Base-by-base conservation (phyloP, 1,139 yeast genomes). In the Protomyces gravidus region DNA sequence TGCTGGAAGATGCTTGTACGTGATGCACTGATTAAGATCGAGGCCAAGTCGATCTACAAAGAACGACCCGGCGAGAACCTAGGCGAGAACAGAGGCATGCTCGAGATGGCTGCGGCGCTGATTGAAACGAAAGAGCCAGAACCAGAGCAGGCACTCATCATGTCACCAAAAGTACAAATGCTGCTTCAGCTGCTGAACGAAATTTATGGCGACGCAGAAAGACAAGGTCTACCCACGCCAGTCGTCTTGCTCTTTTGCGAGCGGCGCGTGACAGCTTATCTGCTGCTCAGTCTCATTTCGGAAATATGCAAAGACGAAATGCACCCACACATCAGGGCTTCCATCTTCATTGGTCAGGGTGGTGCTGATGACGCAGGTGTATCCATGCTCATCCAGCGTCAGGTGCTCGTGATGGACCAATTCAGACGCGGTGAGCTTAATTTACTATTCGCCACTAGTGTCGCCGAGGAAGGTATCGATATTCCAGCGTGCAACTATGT, bases 381-480 rank as follows among this genome's bases (percentile, higher is more conserved):
- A n/a, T 26, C 50, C 17, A 62, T 63, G 64, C 25, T 42, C 6
- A 52, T 53, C 26, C 55, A 50, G 15, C 33, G 53, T 2, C 64
- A 62, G 40, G 58, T 48, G 6, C 39, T 45, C 13, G 40, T 61
- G 17, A 40, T 63, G 13, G 56, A 46, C 40, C 30, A 47, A 5
- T 63, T 62, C 33, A 42, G 59, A 21, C 26, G 30, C 5, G 58
- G 61, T 32, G 23, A 30, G 19, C 30, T 57, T 19, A 61, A 63
- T 42, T 32, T 50, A 1, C 32, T 53, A 6, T 32, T 63, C 36
- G 63, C 65, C 15, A 63, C 65, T 4, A 53, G 61, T 19, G 63
- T 63, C 2, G 64, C 63, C 7, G 65, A 63, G 59, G 65, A 63
- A 45, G 65, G 65, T 23, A 45, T 45, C 27, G 30, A 23, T 1